Base-by-base conservation (phyloP, 768 basidiomycete genomes). In the Brasilioporus rufonigricans region DNA sequence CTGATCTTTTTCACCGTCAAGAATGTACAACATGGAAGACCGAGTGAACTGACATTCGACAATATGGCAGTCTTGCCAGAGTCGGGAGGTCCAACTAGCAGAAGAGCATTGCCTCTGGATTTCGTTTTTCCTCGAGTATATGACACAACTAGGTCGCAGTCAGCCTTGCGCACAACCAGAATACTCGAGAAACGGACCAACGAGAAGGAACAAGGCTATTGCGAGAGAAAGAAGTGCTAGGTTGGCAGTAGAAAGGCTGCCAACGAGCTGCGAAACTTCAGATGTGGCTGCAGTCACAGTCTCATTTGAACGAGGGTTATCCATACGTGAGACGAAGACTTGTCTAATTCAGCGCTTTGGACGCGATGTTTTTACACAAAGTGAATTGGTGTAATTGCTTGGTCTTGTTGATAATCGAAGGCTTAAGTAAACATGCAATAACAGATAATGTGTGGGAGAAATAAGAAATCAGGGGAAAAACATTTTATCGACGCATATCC, bases 41-140 rank as follows among this genome's bases (percentile, higher is more conserved):
- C 47, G 4, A 31, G 11, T 9, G 31, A 19, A 77, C 85, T 60
- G 57, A 89, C 91, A 57, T 80, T 76, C 23, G 87, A 84, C 47
- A 91, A 65, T 36, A 93, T 83, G 19, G 89, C 78, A 1, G 91
- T 93, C 74, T 93, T 93, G 44, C 91, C 91, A 1, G 83, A 81
- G 69, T 91, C 89, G 7, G 85, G 78, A 36, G 85, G 76, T 2
- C 91, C 91, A 4, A 89, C 78, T n/a, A 93, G 74, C 5, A 93
- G 70, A n/a, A 93, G 64, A n/a, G 79, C 73, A 66, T 80, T 82
- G 24, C 86, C 84, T 65, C 71, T 74, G 1, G 79, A 69, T 40
- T 67, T 73, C 8, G 80, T 74, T 61, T 72, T 81, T 50, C 74
- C 72, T 13, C 70, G 68, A 43, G 66, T 74, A 21, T 80, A 69